Base-by-base conservation (phyloP, 176 grass and related monocot genomes). In the Juncus effusus region DNA sequence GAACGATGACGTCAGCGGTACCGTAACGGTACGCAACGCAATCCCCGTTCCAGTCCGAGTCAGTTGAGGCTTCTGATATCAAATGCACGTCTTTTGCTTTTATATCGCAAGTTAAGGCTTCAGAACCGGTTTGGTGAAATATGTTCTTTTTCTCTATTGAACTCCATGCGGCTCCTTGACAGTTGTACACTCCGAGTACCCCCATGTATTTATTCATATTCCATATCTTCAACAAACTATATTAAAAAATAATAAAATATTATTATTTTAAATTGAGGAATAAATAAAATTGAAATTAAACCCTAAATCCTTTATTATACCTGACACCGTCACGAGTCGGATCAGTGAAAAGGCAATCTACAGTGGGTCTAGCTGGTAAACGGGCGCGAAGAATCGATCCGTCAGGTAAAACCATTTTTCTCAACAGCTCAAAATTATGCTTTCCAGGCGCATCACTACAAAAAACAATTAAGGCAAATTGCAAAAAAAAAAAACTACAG, bases 181-280 rank as follows among this genome's bases (percentile, higher is more conserved):
- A 97, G 49, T 97, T 97, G 82, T 89, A 97, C 42, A 97, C 85
- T 41, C 94, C 94, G 12, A 97, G 63, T 0, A 97, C 82, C 15
- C 94, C 94, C 2, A 77, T 92, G 82, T 84, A 92, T 40, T 73
- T 97, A 80, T 97, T 97, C 85, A 97, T 92, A 79, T 97, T 97
- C 94, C 94, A 97, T 57, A 97, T 89, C 80, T 97, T 97, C 38
- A 97, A 82, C 85, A 97, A 81, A 71, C 75, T 97, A 42, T 69
- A 79, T 44, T 39, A 72, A 47, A 42, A 1, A 16, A 42, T 16
- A 28, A 6, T 35, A 62, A 8, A 70, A 15, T 40, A 56, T 79
- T 55, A 54, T 54, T 36, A 4, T 41, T 11, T 28, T 19, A 11
- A 44, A 14, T 6, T 13, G 2, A 53, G 67, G 36, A 9, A 57